Evolutionary conservation across 129 eudicot genomes (phyloP), one percentile per base, ranked within the genome.

Genomic region (Ambrosia trifida): DNA sequence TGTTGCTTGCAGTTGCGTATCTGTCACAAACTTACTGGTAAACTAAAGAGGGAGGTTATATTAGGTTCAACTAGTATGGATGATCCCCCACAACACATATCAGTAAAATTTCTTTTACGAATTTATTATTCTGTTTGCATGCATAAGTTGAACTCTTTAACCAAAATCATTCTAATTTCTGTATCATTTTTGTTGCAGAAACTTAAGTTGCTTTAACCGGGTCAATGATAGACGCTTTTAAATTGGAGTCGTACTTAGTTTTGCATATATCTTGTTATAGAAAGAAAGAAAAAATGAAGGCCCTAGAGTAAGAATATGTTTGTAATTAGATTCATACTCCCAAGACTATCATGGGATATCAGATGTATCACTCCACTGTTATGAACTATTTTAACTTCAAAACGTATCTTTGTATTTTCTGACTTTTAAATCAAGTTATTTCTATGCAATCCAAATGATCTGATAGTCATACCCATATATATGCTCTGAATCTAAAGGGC

Each of bases 51-150:
- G 76, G 96, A 89, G 67, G 70, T 89, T 61, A 68, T 89, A 66
- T 59, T 86, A 13, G 93, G 96, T 19, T 80, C 96, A 46, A 70
- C 96, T 51, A 89, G 93, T 76, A 59, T 89, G 17, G 93, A 86
- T 70, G 96, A 89, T 58, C 93, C 96, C 41, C 69, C 88, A 3
- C 88, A 86, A 76, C 84, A 82, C 32, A 82, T 89, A 43, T 80
- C 90, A 78, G 93, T 89, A 76, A 68, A 30, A 17, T 40, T 56
- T 43, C 49, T 67, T 53, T 60, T 19, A 30, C 41, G 2, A 18
- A 13, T 73, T 47, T 4, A n/a, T 10, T 8, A 10, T 38, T 16
- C 18, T 49, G 66, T 56, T 32, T 31, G 19, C 16, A 19, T 45
- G 71, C 56, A 38, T 41, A n/a, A 45, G 31, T 14, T 52, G 40